Evolutionary conservation across 768 basidiomycete species (phyloP).

Genomic region (Phanerochaete carnosa): DNA sequence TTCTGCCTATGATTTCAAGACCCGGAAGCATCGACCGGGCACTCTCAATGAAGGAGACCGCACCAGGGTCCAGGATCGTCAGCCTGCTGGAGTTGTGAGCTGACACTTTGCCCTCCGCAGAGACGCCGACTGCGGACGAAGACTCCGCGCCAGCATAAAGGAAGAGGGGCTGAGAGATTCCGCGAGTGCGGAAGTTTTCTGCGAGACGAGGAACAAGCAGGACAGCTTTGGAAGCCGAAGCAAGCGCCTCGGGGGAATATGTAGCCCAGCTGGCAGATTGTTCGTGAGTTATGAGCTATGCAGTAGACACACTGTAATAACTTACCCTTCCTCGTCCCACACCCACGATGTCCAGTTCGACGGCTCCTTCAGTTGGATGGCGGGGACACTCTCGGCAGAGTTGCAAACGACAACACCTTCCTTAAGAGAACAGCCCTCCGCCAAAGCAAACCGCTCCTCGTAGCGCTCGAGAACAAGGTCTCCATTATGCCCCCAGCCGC

Average conservation of each 20-base stretch:
- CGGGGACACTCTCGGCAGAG: background rate
- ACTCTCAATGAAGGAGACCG: background rate
- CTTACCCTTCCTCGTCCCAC: conserved; percentile 17
- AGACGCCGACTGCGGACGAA: conserved; percentile 11
- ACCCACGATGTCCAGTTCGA: conserved; percentile 19
- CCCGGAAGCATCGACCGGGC: background rate
- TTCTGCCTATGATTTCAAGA: background rate
- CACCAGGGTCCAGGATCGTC: background rate
- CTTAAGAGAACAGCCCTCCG: conserved; percentile 14
- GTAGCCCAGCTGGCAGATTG: conserved; percentile 14
- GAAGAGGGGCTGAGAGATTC: conserved; percentile 13
- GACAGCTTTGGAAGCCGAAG: background rate
- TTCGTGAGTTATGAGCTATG: background rate
- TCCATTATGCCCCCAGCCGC: conserved; percentile 22
- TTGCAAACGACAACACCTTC: conserved; percentile 9
- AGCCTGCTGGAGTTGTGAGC: background rate
- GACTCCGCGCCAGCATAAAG: conserved; percentile 8
- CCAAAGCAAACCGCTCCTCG: conserved; percentile 12
- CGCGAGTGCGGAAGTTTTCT: background rate
- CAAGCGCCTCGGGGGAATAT: conserved; percentile 5
- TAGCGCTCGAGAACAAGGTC: conserved; percentile 17
- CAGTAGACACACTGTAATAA: background rate
- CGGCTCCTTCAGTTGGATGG: conserved; percentile 13
- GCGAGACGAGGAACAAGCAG: conserved; percentile 15
- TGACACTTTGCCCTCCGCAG: conserved; percentile 7